Evolutionary conservation across 2,329 filamentous ascomycete genomes (phyloP).

Genomic region (Alternaria ethzedia): DNA sequence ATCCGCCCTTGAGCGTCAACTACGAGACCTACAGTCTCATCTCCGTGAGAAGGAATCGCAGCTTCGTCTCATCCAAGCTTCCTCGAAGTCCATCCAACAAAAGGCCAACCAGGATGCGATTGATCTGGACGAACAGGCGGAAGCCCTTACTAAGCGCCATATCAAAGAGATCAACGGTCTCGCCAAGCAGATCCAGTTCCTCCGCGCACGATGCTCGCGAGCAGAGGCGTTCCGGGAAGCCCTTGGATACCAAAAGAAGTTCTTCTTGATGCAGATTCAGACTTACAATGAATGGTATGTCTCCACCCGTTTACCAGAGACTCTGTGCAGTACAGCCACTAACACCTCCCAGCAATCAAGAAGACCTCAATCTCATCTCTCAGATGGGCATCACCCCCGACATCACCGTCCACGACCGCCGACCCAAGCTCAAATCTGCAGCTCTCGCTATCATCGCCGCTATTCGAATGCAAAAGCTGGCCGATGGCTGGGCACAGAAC

Average conservation of each 20-base stretch:
- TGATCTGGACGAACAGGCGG: conserved; percentile 55
- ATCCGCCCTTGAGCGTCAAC: conserved; percentile 58
- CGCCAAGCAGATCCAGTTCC: conserved; percentile 87
- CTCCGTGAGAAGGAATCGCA: conserved; percentile 37
- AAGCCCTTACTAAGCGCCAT: conserved; percentile 72
- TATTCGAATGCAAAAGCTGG: conserved; percentile 59
- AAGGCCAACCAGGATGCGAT: conserved; percentile 40
- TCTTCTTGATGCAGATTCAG: conserved; percentile 78
- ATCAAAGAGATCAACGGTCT: conserved; percentile 80
- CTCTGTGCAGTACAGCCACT: conserved; percentile 3
- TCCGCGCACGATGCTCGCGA: conserved; percentile 79
- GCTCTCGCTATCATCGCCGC: conserved; percentile 58
- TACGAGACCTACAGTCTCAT: conserved; percentile 28
- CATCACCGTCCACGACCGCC: conserved; percentile 52
- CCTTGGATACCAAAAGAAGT: conserved; percentile 85
- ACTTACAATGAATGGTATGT: conserved; percentile 91
- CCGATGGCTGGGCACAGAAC: conserved; percentile 58
- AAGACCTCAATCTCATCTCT: conserved; percentile 83
- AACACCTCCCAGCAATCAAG: conserved; percentile 76
- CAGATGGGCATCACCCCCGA: conserved; percentile 75
- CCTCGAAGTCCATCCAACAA: conserved; percentile 36
- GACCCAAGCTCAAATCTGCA: conserved; percentile 57
- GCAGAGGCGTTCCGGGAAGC: conserved; percentile 82
- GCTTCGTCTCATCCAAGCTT: conserved; percentile 34
- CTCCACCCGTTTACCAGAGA: not conserved